Conservation (phyloP, 495 filamentous ascomycete genomes). For the Hypomontagnella submonticulosa region DNA sequence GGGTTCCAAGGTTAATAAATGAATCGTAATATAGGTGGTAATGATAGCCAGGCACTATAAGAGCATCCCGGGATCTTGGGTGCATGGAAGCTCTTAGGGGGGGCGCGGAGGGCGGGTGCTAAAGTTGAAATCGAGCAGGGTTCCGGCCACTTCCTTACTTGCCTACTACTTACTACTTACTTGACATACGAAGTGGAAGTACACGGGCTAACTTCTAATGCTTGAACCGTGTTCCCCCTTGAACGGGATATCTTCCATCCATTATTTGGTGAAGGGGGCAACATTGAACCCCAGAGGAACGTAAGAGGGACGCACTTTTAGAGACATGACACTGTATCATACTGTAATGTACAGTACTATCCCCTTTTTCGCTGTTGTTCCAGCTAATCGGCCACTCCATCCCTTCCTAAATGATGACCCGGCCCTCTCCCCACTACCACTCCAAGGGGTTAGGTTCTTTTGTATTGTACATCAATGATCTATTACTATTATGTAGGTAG, state of each 20-base stretch:
- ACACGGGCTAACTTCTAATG: too few relatives aligned
- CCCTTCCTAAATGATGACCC: too few relatives aligned
- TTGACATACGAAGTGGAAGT: neutral
- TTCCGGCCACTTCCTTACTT: slow-evolving; percentile 41
- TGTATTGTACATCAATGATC: neutral
- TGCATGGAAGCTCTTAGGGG: slow-evolving; percentile 42
- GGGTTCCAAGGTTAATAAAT: slow-evolving; percentile 27
- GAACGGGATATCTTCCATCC: slow-evolving; percentile 17
- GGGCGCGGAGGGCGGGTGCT: slow-evolving; percentile 41
- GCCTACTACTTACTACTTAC: slow-evolving; percentile 18
- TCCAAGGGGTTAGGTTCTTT: too few relatives aligned
- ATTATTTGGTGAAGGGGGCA: neutral
- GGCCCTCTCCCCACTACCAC: too few relatives aligned
- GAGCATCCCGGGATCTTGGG: slow-evolving; percentile 48
- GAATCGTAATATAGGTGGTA: slow-evolving; percentile 44
- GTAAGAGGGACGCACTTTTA: too few relatives aligned
- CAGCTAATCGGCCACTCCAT: too few relatives aligned
- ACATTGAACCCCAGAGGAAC: too few relatives aligned
- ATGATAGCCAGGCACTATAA: slow-evolving; percentile 27
- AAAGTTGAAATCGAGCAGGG: slow-evolving; percentile 36
- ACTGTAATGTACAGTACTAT: neutral
- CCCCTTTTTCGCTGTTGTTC: neutral
- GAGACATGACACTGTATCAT: too few relatives aligned
- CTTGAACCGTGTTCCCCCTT: slow-evolving; percentile 6
- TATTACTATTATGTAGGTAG: too few relatives aligned